Percentiles rank a stretch among this genome's conserved stretches.
These are phyloP conservation scores for Metrosideros polymorpha DNA, from an alignment of 441 rosid genomes.

Conservation along the genomic window DNA sequence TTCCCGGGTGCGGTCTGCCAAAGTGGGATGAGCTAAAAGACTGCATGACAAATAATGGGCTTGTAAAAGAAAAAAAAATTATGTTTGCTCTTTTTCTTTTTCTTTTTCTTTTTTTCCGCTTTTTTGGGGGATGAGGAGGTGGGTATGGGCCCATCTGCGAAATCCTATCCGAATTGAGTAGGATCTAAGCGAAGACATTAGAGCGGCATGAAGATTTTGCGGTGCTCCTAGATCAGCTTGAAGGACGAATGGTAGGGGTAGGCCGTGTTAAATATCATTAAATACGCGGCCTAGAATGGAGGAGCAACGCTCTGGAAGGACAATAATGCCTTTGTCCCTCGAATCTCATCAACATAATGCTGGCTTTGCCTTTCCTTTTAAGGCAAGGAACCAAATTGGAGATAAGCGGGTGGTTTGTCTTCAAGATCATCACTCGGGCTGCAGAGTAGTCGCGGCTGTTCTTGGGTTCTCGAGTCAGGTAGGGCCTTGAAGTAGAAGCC, in stretches of 20 bases:
- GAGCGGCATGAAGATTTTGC: background rate
- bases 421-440: background rate
- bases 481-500: background rate
- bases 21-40: background rate
- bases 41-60: background rate
- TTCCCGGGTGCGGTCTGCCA: background rate
- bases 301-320: background rate
- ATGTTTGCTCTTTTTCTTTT: background rate
- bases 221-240: background rate
- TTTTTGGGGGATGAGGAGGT: background rate
- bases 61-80: too few species aligned
- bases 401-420: background rate
- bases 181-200: background rate
- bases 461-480: background rate
- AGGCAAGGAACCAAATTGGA: background rate
- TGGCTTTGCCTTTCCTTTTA: background rate
- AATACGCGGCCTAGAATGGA: background rate
- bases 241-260: background rate
- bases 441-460: background rate
- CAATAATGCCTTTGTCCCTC: background rate
- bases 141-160: background rate
- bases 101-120: accelerated
- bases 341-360: background rate
- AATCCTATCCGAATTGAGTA: background rate
- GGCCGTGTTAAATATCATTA: background rate